A percentile compares a stretch with the other conserved stretches of the same genome.
Conservation (phyloP, 1,139 yeast genomes). For the Maudiozyma humilis region DNA sequence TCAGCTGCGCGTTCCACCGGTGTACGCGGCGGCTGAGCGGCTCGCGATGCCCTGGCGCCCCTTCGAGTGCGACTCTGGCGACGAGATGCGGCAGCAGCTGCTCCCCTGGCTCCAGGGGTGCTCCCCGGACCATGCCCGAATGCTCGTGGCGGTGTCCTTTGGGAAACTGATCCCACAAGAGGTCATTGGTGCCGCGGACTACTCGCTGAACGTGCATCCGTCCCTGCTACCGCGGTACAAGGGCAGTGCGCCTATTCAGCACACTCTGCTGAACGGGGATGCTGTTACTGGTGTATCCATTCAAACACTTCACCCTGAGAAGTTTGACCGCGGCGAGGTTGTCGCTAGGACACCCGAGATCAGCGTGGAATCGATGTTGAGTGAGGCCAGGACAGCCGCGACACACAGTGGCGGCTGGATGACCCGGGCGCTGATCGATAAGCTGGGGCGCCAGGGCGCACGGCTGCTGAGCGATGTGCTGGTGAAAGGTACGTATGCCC, state of each 20-base stretch:
- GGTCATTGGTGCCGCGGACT: conserved; percentile 42
- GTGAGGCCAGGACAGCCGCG: background rate
- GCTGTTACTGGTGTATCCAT: conserved; percentile 70
- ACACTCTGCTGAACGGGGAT: conserved; percentile 62
- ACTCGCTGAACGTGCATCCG: conserved; percentile 87
- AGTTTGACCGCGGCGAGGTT: conserved; percentile 74
- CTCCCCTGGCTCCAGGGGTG: conserved; percentile 34
- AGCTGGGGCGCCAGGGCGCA: conserved; percentile 55
- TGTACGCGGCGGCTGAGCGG: conserved; percentile 39
- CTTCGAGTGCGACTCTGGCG: conserved; percentile 45
- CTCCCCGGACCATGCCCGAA: conserved; percentile 36
- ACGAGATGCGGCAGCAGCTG: conserved; percentile 32
- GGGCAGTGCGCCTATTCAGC: conserved; percentile 89
- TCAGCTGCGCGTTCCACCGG: conserved; percentile 44
- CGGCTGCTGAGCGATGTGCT: conserved; percentile 44
- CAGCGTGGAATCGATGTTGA: conserved; percentile 24
- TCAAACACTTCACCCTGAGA: conserved; percentile 80
- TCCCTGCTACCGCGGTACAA: conserved; percentile 73
- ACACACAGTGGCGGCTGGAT: conserved; percentile 12
- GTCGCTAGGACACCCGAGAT: conserved; percentile 48
- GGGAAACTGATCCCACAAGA: conserved; percentile 67
- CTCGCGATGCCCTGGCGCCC: conserved; percentile 34
- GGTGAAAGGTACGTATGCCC: conserved; percentile 15
- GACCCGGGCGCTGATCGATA: conserved; percentile 32
- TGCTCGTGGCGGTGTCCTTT: conserved; percentile 83